These are phyloP conservation scores for Piromyces finnis DNA, from an alignment of 192 early-diverging fungal species.

Conservation along the genomic window DNA sequence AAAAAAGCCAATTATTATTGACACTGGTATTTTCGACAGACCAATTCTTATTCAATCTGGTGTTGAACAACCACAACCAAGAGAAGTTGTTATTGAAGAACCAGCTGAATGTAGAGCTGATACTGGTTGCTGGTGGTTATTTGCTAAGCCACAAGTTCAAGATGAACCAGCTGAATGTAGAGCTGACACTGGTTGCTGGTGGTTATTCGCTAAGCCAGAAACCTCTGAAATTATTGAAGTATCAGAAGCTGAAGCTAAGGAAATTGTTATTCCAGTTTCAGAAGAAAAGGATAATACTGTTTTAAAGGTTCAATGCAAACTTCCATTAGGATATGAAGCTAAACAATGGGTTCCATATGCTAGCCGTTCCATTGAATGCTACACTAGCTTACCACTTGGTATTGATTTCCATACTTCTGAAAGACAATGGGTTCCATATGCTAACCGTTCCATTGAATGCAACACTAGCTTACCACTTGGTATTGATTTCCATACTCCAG, in stretches of 20 bases:
- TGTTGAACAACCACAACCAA: background rate
- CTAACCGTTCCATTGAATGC: too few relatives aligned
- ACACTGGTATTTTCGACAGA: background rate
- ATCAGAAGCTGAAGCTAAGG: background rate
- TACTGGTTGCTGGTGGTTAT: background rate
- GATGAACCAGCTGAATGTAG: background rate
- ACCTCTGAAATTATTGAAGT: background rate
- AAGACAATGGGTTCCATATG: too few relatives aligned
- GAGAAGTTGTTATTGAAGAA: background rate
- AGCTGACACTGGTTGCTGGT: too few relatives aligned
- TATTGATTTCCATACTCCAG: too few relatives aligned
- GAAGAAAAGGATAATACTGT: background rate
- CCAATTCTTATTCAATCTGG: background rate
- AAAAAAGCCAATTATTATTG: background rate
- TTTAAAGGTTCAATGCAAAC: background rate
- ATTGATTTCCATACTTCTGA: too few relatives aligned
- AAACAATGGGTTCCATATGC: background rate
- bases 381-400: too few relatives aligned
- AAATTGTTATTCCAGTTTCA: background rate
- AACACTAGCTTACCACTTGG: too few relatives aligned
- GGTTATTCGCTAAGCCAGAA: too few relatives aligned
- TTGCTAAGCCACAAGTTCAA: background rate
- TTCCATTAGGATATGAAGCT: background rate
- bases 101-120: background rate
- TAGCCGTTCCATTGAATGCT: too few relatives aligned